Evolutionary conservation across 495 filamentous ascomycete species (phyloP), one percentile per base, ranked within the genome.

Genomic region (Penicilliopsis zonata): DNA sequence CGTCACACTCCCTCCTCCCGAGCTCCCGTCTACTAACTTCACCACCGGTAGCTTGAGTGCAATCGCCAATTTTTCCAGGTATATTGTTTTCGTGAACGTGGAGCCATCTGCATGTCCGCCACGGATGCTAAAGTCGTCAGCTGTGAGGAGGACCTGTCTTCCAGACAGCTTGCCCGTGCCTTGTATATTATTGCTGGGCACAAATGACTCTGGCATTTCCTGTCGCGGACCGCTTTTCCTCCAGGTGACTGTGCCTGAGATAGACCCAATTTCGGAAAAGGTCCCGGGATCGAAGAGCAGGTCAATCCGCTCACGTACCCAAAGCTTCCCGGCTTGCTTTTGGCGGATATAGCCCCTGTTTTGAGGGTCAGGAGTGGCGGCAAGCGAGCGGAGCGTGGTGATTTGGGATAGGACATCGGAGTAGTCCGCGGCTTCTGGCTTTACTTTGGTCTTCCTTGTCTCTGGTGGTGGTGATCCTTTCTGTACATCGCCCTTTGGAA

Each of bases 301-400:
- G 9, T 72, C 59, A 12, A 78, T 65, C 1, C 72, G 61, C 35
- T 78, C 72, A 9, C 72, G 64, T 0, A 76, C 72, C 72, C 72
- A 77, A n/a, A 78, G 57, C 44, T 77, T 78, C 2, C 74, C 74
- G 2, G 70, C 65, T 56, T 72, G 57, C 32, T 75, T 74, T 46
- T 78, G 72, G 1, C 71, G 61, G 9, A 69, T 39, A 32, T 76
- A 77, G 10, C 72, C 72, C 30, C 65, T 57, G 37, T 67, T 63
- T 13, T 53, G 63, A 2, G 54, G 46, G 29, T 75, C 60, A 7
- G 72, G 71, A 0, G 59, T 74, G 21, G 51, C 51, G 5, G 74
- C 72, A 22, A 75, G 65, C 9, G 35, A 48, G 26, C 55, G 50
- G 2, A 78, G 61, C 1, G 55, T 48, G 16, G 52, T 33, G 5